A percentile compares a stretch with the other conserved stretches of the same genome.
Evolutionary conservation across 2,329 filamentous ascomycete species (phyloP).

Genomic region (Emericellopsis cladophorae): DNA sequence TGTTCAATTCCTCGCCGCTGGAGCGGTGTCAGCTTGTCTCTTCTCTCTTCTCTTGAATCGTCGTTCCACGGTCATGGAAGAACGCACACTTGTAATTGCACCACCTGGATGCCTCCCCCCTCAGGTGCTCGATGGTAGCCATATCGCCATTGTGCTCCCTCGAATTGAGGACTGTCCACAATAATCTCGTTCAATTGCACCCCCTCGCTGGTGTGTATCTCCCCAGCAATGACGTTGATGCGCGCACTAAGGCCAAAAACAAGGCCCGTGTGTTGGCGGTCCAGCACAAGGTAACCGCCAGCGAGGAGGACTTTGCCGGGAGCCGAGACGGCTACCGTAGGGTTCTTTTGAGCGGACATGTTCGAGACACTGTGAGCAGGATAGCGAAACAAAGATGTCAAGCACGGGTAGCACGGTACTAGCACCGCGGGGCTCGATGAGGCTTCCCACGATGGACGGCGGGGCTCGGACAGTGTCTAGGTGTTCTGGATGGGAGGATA

Average conservation of each 20-base stretch:
- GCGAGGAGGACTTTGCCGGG: conserved; percentile 93
- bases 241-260: conserved; percentile 56
- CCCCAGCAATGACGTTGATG: conserved; percentile 50
- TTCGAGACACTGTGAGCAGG: background rate
- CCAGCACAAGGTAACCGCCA: conserved; percentile 89
- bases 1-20: conserved; percentile 30
- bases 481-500: background rate
- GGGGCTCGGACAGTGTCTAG: background rate
- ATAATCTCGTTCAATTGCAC: conserved; percentile 61
- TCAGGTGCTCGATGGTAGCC: conserved; percentile 57
- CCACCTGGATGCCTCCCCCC: conserved; percentile 69
- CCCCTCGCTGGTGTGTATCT: conserved; percentile 46
- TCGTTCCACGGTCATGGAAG: background rate
- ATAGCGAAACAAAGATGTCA: background rate
- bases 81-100: conserved; percentile 66
- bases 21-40: conserved; percentile 1
- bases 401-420: no score
- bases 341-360: conserved; percentile 2
- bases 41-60: background rate
- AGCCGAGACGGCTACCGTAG: conserved; percentile 59
- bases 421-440: background rate
- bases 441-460: background rate
- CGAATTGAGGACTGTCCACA: conserved; percentile 86
- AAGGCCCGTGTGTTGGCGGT: conserved; percentile 70
- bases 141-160: conserved; percentile 79